Evolutionary conservation across 805 yeast species (phyloP).

Genomic region (Hyphopichia homilentoma): DNA sequence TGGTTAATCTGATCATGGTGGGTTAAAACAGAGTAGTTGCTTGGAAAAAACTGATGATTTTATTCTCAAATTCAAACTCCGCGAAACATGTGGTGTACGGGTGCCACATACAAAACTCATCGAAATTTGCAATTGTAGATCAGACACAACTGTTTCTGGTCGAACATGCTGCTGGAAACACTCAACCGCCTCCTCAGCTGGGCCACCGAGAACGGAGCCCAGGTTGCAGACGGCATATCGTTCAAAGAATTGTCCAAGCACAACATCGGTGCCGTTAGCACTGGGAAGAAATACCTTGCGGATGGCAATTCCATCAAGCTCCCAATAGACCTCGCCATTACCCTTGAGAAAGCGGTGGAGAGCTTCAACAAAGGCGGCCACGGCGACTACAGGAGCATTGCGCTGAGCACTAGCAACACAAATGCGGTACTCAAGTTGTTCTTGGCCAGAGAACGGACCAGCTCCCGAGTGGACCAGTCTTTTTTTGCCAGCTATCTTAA

Average conservation of each 20-base stretch:
- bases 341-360: conserved; percentile 21
- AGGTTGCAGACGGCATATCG: conserved; percentile 16
- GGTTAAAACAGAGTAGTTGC: too few relatives aligned
- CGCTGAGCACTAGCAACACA: conserved; percentile 13
- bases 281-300: conserved; percentile 2
- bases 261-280: conserved; percentile 18
- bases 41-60: too few relatives aligned
- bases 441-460: conserved; percentile 26
- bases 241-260: conserved; percentile 18
- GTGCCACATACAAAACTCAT: too few relatives aligned
- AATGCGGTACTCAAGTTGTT: conserved; percentile 34
- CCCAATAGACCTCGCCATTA: conserved; percentile 16
- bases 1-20: too few relatives aligned
- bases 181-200: too few relatives aligned
- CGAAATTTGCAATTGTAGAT: too few relatives aligned
- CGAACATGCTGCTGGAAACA: too few relatives aligned
- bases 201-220: conserved; percentile 29
- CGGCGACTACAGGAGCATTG: conserved; percentile 3
- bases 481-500: conserved; percentile 25
- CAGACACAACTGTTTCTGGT: too few relatives aligned
- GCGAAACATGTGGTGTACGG: too few relatives aligned
- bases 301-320: conserved; percentile 13
- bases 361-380: conserved; percentile 11
- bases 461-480: conserved; percentile 11
- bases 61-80: too few relatives aligned